Percentiles rank a stretch among this genome's conserved stretches.
phyloP scores from a whole-genome alignment of 2,329 filamentous ascomycete species.

The Hypoxylon sp. region DNA sequence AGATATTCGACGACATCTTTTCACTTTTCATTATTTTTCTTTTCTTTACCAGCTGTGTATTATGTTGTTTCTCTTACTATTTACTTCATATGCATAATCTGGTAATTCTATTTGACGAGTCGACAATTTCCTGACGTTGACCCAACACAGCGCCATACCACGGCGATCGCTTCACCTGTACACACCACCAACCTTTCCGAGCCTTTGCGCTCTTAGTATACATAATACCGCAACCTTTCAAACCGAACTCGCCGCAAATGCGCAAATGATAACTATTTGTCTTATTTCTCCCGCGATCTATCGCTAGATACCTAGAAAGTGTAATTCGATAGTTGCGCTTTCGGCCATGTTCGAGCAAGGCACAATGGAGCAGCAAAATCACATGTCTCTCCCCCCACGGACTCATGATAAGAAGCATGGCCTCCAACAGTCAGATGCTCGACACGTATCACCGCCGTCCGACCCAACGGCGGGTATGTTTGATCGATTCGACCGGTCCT shows the following conservation, averaged over 20 bases:
- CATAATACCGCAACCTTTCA: constrained; percentile 16
- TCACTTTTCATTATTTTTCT: constrained; percentile 16
- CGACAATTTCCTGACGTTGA: constrained; percentile 19
- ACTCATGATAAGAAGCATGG: constrained; percentile 48
- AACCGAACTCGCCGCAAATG: constrained; percentile 28
- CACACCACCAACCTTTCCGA: constrained; percentile 22
- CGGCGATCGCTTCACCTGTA: constrained; percentile 30
- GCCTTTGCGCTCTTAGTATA: constrained; percentile 30
- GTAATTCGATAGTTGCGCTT: constrained; percentile 38
- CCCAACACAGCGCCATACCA: constrained; percentile 8
- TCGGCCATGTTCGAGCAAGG: constrained; percentile 22
- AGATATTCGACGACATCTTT: constrained; percentile 22
- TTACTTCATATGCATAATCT: constrained; percentile 31
- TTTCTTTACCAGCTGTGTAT: constrained; percentile 25
- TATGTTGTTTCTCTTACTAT: constrained; percentile 25
- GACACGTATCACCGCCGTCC: constrained; percentile 44
- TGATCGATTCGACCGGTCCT: constrained; percentile 50
- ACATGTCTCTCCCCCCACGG: constrained; percentile 59
- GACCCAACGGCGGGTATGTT: constrained; percentile 42
- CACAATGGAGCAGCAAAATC: constrained; percentile 59
- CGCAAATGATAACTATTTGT: constrained; percentile 34
- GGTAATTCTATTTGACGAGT: constrained; percentile 35
- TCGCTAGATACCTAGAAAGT: constrained; percentile 33
- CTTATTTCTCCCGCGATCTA: constrained; percentile 24
- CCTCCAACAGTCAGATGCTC: constrained; percentile 38